Percentiles rank a stretch among this genome's conserved stretches.
Conservation (phyloP, 768 basidiomycete species). For the Hypholoma fasciculare region DNA sequence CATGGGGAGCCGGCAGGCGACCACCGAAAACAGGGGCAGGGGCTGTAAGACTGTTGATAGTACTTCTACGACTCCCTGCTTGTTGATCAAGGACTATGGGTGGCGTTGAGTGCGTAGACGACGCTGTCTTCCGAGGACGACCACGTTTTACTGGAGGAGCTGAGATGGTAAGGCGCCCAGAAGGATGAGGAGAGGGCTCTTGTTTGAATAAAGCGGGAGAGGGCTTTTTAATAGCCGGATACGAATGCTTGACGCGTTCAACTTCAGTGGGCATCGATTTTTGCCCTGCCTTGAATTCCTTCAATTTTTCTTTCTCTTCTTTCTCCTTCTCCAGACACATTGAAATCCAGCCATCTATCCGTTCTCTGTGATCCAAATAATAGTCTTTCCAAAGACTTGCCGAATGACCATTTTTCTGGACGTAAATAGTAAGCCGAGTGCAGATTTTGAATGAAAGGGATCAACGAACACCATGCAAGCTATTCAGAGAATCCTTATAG, state of each 20-base stretch:
- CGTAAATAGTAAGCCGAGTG: constrained; percentile 14
- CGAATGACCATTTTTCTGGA: constrained; percentile 48
- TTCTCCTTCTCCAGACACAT: constrained; percentile 32
- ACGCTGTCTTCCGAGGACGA: constrained; percentile 17
- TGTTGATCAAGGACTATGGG: constrained; percentile 22
- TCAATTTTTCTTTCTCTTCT: constrained; percentile 3
- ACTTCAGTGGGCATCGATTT: constrained; percentile 12
- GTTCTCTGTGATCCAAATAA: constrained; percentile 67
- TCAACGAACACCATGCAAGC: constrained; percentile 59
- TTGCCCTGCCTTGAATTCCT: background rate
- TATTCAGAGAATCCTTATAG: constrained; percentile 68
- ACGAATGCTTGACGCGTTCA: constrained; percentile 20
- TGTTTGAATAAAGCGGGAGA: constrained; percentile 38
- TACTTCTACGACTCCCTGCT: constrained; percentile 39
- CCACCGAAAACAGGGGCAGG: constrained; percentile 46
- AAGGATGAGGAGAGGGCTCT: constrained; percentile 24
- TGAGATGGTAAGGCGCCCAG: constrained; percentile 18
- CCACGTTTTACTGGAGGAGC: constrained; percentile 19
- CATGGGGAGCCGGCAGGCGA: constrained; percentile 60
- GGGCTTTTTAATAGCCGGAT: constrained; percentile 41
- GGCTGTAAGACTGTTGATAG: constrained; percentile 62
- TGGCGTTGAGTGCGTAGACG: constrained; percentile 21
- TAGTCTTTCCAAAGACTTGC: constrained; percentile 80
- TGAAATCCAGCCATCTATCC: constrained; percentile 50
- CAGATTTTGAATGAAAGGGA: background rate